Conservation (phyloP, 306 rosid genomes). For the Cicer pinnatifidum region DNA sequence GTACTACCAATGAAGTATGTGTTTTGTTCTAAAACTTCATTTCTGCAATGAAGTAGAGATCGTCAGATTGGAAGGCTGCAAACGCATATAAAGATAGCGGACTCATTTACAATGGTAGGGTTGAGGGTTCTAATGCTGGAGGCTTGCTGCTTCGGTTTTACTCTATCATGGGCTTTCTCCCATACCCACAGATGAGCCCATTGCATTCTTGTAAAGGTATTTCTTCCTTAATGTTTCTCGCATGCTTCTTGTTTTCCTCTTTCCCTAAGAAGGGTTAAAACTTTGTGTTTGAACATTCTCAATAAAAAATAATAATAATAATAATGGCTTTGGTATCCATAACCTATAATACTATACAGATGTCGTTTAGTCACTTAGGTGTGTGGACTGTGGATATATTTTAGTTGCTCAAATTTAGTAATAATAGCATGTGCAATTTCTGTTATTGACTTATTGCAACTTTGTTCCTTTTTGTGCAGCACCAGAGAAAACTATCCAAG, state of each 20-base stretch:
- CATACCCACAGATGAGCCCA: slow-evolving; percentile 81
- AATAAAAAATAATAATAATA: no score
- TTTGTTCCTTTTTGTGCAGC: slow-evolving; percentile 55
- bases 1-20: background rate
- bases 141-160: slow-evolving; percentile 73
- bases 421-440: slow-evolving; percentile 28
- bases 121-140: slow-evolving; percentile 78
- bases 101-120: slow-evolving; percentile 66
- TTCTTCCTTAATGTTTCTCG: background rate
- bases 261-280: background rate
- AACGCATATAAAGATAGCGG: slow-evolving; percentile 62
- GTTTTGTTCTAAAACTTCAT: slow-evolving; percentile 61
- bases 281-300: slow-evolving; percentile 4
- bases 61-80: slow-evolving; percentile 91
- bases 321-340: background rate
- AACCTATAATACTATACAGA: slow-evolving; percentile 8
- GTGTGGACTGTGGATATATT: slow-evolving; percentile 18
- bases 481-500: slow-evolving; percentile 66
- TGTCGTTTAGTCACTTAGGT: background rate
- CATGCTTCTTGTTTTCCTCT: background rate
- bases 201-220: slow-evolving; percentile 77
- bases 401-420: slow-evolving; percentile 4
- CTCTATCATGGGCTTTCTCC: slow-evolving; percentile 83
- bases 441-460: slow-evolving; percentile 30
- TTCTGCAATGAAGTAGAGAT: slow-evolving; percentile 88